Base-by-base conservation (phyloP, 768 basidiomycete species). In the Auriscalpium vulgare region DNA sequence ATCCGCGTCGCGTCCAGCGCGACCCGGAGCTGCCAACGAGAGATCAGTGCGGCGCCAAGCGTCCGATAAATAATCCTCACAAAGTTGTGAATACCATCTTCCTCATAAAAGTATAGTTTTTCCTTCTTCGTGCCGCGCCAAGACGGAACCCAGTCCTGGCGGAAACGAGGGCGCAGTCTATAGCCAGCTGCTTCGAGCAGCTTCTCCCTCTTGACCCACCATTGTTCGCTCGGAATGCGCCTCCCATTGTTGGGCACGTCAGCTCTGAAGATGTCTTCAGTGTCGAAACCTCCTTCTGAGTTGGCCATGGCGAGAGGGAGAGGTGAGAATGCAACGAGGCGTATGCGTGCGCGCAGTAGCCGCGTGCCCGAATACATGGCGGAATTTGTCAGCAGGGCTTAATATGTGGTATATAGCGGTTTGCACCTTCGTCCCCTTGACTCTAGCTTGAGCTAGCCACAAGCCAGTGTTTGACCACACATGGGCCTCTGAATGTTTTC, bases 1-100 rank as follows among this genome's bases (percentile, higher is more conserved):
- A 47, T 43, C 3, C 64, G 59, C 3, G 35, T 54, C 1, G 65
- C 65, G 38, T 66, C 65, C 13, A 65, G 51, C 2, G 36, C 35
- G n/a, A 51, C 60, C 1, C 54, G 47, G 19, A 37, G 49, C 58
- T 56, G 16, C 37, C 14, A 9, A 10, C 47, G 11, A 52, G 2
- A 29, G 2, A 5, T 13, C 11, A 44, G 38, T 17, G 14, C 13
- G 13, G n/a, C 4, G 17, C 23, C 19, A 7, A 21, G 16, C 6
- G 1, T 7, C 19, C 9, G 23, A 19, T 45, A 2, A 23, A 21
- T 3, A 4, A 9, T 7, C 40, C 53, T 23, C 19, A 57, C 56
- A 47, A 53, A 53, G 47, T 40, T 45, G 19, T 58, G 47, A 7
- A 50, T 43, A 17, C 51, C 55, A 16, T 59, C 58, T 17, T 59